Evolutionary conservation across 495 filamentous ascomycete genomes (phyloP), one percentile per base, ranked within the genome.

Genomic region (Penicillium silybi): DNA sequence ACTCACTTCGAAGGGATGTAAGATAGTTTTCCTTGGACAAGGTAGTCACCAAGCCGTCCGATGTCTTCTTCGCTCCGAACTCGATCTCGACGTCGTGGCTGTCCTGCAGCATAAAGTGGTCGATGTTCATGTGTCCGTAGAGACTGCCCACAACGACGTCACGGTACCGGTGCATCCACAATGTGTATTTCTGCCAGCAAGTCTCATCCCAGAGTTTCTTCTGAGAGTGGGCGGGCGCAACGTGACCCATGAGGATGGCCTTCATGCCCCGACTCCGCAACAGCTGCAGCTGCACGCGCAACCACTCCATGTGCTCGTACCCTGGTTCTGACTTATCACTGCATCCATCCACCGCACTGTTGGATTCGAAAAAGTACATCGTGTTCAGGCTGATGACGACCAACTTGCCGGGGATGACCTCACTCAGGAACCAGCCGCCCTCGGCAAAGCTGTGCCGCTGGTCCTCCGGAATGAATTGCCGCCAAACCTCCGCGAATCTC

Each of bases 91-190:
- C 76, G 13, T 95, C 79, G 10, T 87, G 72, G 52, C 81, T 87
- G 71, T 97, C 93, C 60, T 96, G 92, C 8, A 99, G 70, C 61
- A 97, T 80, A 70, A 97, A 99, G 64, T 99, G 93, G 61, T 99
- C 93, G 53, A 96, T 86, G 63, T 99, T 99, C 92, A 99, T 97
- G 64, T 99, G 93, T 2, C 92, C 93, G 57, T 88, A 99, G 15
- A 93, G 49, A 15, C 83, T 82, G 6, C 81, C 80, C 32, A 90
- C 79, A 10, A 99, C 74, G 10, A 99, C 85, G 67, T 99, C 93
- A 32, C 95, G 87, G 60, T 90, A 99, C 59, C 90, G 88, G 59
- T 83, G 76, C 57, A 91, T 66, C 90, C 90, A 97, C 3, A 97
- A 73, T 0, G 92, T 87, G 68, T 96, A 99, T 64, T 96, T 96